Percentiles rank a stretch among this genome's conserved stretches.
Conservation (phyloP, 768 basidiomycete species). For the Vishniacozyma victoriae region DNA sequence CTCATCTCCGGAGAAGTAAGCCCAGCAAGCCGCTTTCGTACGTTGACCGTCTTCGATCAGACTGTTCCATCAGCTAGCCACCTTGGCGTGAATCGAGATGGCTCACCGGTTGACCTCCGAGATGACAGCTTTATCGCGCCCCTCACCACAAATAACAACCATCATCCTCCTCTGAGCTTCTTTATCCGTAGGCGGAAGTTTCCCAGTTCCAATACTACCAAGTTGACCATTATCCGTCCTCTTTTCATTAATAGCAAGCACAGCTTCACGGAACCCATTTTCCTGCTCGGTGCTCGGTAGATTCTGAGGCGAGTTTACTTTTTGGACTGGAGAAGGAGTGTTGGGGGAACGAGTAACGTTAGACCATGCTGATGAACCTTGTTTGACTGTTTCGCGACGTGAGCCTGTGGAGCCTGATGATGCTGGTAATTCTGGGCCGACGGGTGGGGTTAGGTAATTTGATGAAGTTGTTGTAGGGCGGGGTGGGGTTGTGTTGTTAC, state of each 20-base stretch:
- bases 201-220: not conserved
- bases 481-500: too few relatives aligned
- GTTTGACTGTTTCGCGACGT: slow-evolving; percentile 11
- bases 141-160: slow-evolving; percentile 32
- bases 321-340: not conserved
- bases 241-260: slow-evolving; percentile 4
- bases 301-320: not conserved
- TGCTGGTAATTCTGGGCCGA: too few relatives aligned
- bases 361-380: slow-evolving; percentile 22
- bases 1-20: slow-evolving; percentile 41
- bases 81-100: not conserved
- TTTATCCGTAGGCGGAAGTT: slow-evolving; percentile 17
- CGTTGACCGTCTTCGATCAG: slow-evolving; percentile 25
- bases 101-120: slow-evolving; percentile 28
- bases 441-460: too few relatives aligned
- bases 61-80: not conserved
- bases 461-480: too few relatives aligned
- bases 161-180: slow-evolving; percentile 34
- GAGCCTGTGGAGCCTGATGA: too few relatives aligned
- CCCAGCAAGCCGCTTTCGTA: slow-evolving; percentile 42
- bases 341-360: slow-evolving; percentile 10
- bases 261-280: slow-evolving; percentile 6
- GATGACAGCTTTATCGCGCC: slow-evolving; percentile 14
- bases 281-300: slow-evolving; percentile 2
- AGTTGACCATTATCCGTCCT: slow-evolving; percentile 4